Evolutionary conservation across 805 yeast genomes (phyloP).

Genomic region (Starmerella floricola): DNA sequence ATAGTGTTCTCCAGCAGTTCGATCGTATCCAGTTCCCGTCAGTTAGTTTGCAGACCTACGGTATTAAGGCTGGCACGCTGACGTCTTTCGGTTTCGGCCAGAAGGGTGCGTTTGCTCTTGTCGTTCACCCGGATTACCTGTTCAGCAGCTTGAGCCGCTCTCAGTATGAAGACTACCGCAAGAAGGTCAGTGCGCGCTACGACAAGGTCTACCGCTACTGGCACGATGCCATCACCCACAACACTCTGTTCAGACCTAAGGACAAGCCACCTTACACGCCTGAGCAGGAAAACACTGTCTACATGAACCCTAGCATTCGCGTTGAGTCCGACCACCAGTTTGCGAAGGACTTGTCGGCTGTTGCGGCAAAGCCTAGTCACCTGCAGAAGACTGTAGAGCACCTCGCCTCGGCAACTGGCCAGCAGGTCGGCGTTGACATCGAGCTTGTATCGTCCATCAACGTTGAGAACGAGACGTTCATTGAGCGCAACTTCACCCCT

Average conservation of each 20-base stretch:
- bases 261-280: constrained; percentile 85
- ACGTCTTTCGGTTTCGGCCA: constrained; percentile 99
- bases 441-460: constrained; percentile 76
- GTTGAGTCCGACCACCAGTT: constrained; percentile 31
- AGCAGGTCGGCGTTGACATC: constrained; percentile 92
- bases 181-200: constrained; percentile 67
- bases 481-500: constrained; percentile 82
- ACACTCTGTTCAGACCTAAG: constrained; percentile 85
- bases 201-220: constrained; percentile 84
- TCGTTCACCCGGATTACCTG: constrained; percentile 85
- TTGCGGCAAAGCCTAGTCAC: constrained; percentile 25
- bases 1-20: constrained; percentile 64
- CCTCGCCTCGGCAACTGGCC: constrained; percentile 31
- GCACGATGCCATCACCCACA: constrained; percentile 87
- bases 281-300: constrained; percentile 78
- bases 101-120: constrained; percentile 95
- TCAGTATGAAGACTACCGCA: constrained; percentile 58
- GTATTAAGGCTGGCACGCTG: constrained; percentile 91
- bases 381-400: constrained; percentile 27
- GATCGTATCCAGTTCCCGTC: constrained; percentile 91
- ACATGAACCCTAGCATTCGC: constrained; percentile 91
- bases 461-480: constrained; percentile 76
- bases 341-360: constrained; percentile 9
- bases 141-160: constrained; percentile 64
- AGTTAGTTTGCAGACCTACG: constrained; percentile 84